Percentiles rank a stretch among this genome's conserved stretches.
These are phyloP conservation scores for Metschnikowia lochheadii DNA, from an alignment of 805 yeast genomes.

Conservation along the genomic window DNA sequence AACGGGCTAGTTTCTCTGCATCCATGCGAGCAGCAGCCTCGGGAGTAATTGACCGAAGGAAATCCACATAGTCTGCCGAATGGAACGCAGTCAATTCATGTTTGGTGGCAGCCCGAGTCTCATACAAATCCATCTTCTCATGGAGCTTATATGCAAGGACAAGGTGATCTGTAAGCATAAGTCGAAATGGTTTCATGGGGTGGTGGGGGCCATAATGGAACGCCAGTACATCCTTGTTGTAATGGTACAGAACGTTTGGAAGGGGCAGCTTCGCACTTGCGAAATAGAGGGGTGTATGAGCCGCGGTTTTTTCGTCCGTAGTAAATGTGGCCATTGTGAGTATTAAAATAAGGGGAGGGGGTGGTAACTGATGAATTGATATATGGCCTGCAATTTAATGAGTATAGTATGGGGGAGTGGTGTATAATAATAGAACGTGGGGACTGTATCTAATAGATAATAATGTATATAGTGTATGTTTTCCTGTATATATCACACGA, in stretches of 20 bases:
- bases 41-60: constrained; percentile 72
- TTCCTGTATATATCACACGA: too few species aligned
- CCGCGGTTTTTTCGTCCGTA: constrained; percentile 31
- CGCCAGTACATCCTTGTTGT: constrained; percentile 71
- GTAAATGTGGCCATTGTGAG: constrained; percentile 23
- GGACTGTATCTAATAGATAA: too few species aligned
- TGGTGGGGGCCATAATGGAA: constrained; percentile 91
- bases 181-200: constrained; percentile 97
- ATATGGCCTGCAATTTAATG: background rate
- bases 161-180: constrained; percentile 90
- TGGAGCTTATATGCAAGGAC: constrained; percentile 81
- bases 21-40: constrained; percentile 60
- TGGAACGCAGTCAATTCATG: constrained; percentile 82
- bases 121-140: constrained; percentile 84
- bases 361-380: background rate
- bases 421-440: background rate
- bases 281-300: constrained; percentile 1
- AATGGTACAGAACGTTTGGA: constrained; percentile 75
- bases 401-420: too few species aligned
- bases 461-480: too few species aligned
- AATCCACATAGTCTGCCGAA: constrained; percentile 79
- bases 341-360: too few species aligned
- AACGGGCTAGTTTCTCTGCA: constrained; percentile 54
- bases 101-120: constrained; percentile 76
- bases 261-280: background rate